Evolutionary conservation across 2,329 filamentous ascomycete genomes (phyloP).

Genomic region (Claviceps humidiphila): DNA sequence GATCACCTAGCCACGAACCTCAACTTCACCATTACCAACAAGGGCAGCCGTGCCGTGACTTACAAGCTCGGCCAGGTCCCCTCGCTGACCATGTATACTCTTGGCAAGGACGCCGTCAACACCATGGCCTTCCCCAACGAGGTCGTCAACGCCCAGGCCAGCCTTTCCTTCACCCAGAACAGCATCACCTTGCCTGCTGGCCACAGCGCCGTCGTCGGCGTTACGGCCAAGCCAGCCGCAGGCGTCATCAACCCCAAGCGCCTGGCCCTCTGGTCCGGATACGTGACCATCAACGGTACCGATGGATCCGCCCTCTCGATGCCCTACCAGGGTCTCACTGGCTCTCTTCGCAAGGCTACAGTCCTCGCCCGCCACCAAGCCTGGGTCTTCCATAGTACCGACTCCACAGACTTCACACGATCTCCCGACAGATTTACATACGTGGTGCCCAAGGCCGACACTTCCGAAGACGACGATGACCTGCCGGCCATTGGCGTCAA

Average conservation of each 20-base stretch:
- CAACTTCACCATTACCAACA: slow-evolving; percentile 43
- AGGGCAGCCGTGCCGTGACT: slow-evolving; percentile 31
- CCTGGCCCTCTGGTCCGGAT: slow-evolving; percentile 30
- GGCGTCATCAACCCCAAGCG: slow-evolving; percentile 20
- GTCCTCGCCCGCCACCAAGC: slow-evolving; percentile 10
- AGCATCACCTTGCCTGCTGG: slow-evolving; percentile 30
- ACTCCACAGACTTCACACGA: slow-evolving; percentile 8
- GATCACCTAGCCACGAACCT: slow-evolving; percentile 35
- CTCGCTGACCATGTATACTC: slow-evolving; percentile 40
- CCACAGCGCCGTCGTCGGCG: slow-evolving; percentile 30
- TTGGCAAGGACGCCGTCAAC: slow-evolving; percentile 18
- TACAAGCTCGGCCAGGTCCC: slow-evolving; percentile 37
- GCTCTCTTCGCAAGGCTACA: slow-evolving; percentile 17
- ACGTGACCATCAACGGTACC: slow-evolving; percentile 25
- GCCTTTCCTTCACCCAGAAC: slow-evolving; percentile 26
- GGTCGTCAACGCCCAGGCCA: slow-evolving; percentile 25
- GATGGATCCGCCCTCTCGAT: slow-evolving; percentile 23
- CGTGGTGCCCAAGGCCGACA: slow-evolving; percentile 24
- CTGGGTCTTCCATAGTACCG: slow-evolving; percentile 17
- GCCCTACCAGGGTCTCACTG: slow-evolving; percentile 26
- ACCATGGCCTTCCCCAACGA: slow-evolving; percentile 32
- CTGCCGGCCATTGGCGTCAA: slow-evolving; percentile 8
- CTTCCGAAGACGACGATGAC: slow-evolving; percentile 11
- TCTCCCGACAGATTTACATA: slow-evolving; percentile 23
- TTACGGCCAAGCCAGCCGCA: slow-evolving; percentile 28